These are phyloP conservation scores for Juncus effusus DNA, from an alignment of 176 grass and related monocot species.

Conservation along the genomic window DNA sequence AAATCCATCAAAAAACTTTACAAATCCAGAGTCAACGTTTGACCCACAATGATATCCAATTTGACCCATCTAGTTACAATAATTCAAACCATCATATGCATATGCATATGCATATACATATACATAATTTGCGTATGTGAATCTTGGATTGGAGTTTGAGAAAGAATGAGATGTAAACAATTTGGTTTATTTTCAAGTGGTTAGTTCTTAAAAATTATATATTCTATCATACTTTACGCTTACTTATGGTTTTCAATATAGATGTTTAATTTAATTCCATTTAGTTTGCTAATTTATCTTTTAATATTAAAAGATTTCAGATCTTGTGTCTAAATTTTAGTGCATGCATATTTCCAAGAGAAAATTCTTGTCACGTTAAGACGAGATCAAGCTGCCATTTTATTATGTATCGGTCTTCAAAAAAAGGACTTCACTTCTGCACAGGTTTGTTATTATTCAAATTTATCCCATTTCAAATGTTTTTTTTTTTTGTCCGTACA, in stretches of 20 bases:
- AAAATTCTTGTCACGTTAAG: constrained; percentile 71
- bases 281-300: too few species aligned
- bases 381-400: constrained; percentile 65
- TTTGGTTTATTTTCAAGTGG: constrained; percentile 92
- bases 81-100: too few species aligned
- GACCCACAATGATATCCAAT: too few species aligned
- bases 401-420: constrained; percentile 93
- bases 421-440: constrained; percentile 63
- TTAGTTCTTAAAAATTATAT: neutral
- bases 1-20: too few species aligned
- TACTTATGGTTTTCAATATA: neutral
- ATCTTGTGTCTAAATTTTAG: constrained; percentile 78
- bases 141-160: too few species aligned
- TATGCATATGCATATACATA: too few species aligned
- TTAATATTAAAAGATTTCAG: constrained; percentile 55
- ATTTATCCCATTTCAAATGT: too few species aligned
- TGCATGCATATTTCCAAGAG: constrained; percentile 85
- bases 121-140: too few species aligned
- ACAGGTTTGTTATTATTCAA: constrained; percentile 45
- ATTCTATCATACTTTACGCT: neutral
- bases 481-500: too few species aligned
- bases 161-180: constrained; percentile 48
- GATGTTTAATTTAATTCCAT: constrained; percentile 17
- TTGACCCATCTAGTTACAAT: too few species aligned
- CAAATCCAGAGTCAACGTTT: too few species aligned